A percentile compares a stretch with the other conserved stretches of the same genome.
Conservation (phyloP, 1,139 yeast species). For the Hansenula sp. region DNA sequence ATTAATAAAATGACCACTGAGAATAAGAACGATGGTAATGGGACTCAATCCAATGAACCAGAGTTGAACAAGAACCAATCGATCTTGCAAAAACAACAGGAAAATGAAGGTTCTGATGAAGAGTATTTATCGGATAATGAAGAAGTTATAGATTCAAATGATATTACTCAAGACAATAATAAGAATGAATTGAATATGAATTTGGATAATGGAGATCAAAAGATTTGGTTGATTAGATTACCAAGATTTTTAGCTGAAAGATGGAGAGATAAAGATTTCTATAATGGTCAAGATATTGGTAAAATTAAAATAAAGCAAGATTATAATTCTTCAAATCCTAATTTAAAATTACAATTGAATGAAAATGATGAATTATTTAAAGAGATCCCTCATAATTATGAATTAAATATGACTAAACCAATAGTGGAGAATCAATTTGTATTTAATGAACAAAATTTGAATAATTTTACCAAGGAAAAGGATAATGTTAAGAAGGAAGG, state of each 20-base stretch:
- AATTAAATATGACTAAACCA: conserved; percentile 70
- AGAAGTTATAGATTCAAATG: conserved; percentile 39
- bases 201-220: conserved; percentile 48
- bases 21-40: background rate
- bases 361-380: conserved; percentile 38
- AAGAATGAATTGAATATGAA: conserved; percentile 62
- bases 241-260: conserved; percentile 83
- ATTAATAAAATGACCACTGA: conserved; percentile 1
- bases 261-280: conserved; percentile 64
- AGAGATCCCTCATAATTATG: conserved; percentile 80
- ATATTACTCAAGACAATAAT: conserved; percentile 27
- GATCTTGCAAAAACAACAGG: conserved; percentile 19
- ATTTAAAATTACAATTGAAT: conserved; percentile 54
- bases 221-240: conserved; percentile 88
- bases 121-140: conserved; percentile 36
- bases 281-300: conserved; percentile 77
- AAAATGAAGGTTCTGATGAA: conserved; percentile 28
- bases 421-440: conserved; percentile 82
- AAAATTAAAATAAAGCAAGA: conserved; percentile 66
- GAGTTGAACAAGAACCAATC: conserved; percentile 8
- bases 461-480: conserved; percentile 57
- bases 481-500: conserved; percentile 17
- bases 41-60: background rate
- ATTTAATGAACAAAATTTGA: conserved; percentile 85
- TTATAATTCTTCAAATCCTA: conserved; percentile 39